Evolutionary conservation across 2,329 filamentous ascomycete species (phyloP).

Genomic region (Botryosphaeria agaves): DNA sequence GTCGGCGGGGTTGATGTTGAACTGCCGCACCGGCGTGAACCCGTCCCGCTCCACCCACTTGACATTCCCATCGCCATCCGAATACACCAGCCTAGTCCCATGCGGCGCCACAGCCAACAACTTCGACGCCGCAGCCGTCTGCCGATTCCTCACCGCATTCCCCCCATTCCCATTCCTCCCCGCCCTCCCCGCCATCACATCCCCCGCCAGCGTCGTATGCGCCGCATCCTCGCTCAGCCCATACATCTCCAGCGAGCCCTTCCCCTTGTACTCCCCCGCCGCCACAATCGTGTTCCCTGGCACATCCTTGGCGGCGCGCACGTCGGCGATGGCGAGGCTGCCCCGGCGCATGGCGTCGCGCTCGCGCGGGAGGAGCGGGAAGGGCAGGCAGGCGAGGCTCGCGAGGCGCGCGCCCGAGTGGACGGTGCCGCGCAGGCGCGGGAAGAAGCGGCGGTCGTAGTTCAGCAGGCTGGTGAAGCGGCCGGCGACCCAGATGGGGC

Average conservation of each 20-base stretch:
- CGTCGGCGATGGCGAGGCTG: slow-evolving; percentile 36
- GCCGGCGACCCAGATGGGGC: slow-evolving; percentile 76
- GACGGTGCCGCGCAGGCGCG: slow-evolving; percentile 57
- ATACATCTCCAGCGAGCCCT: slow-evolving; percentile 82
- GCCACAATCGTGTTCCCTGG: slow-evolving; percentile 54
- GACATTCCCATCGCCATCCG: slow-evolving; percentile 66
- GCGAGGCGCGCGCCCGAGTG: slow-evolving; percentile 71
- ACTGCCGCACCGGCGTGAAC: slow-evolving; percentile 32
- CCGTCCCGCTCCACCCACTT: slow-evolving; percentile 89
- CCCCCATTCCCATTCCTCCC: background rate
- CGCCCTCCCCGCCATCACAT: slow-evolving; percentile 25
- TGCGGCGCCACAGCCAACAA: slow-evolving; percentile 68
- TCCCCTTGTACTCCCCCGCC: slow-evolving; percentile 79
- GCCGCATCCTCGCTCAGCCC: slow-evolving; percentile 27
- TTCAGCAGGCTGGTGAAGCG: slow-evolving; percentile 77
- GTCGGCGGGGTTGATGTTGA: slow-evolving; percentile 35
- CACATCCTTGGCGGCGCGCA: slow-evolving; percentile 34
- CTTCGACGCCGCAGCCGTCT: slow-evolving; percentile 65
- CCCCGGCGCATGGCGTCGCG: slow-evolving; percentile 37
- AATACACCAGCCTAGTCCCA: slow-evolving; percentile 64
- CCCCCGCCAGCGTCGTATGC: slow-evolving; percentile 6
- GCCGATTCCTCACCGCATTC: slow-evolving; percentile 51
- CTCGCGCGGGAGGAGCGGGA: slow-evolving; percentile 46
- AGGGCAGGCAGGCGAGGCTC: slow-evolving; percentile 51
- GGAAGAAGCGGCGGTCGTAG: slow-evolving; percentile 78